phyloP scores from a whole-genome alignment of 495 filamentous ascomycete genomes.

The Hyaloscypha finlandica region DNA sequence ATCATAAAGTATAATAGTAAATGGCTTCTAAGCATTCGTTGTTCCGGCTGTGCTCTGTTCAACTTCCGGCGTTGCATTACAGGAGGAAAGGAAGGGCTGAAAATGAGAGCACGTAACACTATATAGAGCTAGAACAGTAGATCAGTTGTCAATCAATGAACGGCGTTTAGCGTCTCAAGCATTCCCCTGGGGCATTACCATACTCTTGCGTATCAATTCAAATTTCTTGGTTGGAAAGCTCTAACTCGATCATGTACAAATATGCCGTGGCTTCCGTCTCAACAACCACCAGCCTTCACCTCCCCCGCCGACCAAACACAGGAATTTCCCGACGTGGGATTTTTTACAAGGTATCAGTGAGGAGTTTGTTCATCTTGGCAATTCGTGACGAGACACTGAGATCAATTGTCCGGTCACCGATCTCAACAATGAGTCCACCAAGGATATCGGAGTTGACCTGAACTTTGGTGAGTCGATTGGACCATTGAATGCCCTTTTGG shows the following conservation, averaged over 20 bases:
- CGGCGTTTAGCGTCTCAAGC: background rate
- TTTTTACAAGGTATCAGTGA: constrained; percentile 91
- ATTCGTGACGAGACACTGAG: constrained; percentile 94
- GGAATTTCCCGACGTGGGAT: constrained; percentile 1
- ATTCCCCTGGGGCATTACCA: background rate
- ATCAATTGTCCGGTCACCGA: constrained; percentile 97
- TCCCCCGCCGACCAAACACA: constrained; percentile 6
- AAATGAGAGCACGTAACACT: background rate
- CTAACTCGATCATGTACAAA: constrained; percentile 28
- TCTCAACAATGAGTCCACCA: constrained; percentile 92
- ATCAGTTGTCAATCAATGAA: background rate
- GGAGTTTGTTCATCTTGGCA: constrained; percentile 98
- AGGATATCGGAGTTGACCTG: constrained; percentile 93
- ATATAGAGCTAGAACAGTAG: constrained; percentile 23
- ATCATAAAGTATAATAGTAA: background rate
- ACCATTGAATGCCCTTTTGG: background rate
- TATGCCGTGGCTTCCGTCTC: background rate
- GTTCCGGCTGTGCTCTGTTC: background rate
- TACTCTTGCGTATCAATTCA: background rate
- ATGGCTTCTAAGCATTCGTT: background rate
- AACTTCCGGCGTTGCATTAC: background rate
- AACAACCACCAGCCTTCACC: background rate
- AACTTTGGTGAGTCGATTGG: background rate
- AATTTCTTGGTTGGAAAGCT: constrained; percentile 17
- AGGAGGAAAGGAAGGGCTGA: background rate